Conservation (phyloP, 1,284 basidiomycete species). For the Ceratobasidium sp. region DNA sequence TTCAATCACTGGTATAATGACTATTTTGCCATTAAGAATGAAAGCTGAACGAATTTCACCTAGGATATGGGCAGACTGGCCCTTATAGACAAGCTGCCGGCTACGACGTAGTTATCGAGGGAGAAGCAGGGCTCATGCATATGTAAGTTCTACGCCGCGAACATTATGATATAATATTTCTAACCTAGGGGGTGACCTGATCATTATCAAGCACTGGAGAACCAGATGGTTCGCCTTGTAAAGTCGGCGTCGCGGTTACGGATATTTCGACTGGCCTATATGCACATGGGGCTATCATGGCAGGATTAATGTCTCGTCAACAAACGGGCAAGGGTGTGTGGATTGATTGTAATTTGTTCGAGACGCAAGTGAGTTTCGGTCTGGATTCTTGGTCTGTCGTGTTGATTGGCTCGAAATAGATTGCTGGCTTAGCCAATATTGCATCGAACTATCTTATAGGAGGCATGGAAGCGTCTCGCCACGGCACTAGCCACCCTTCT, state of each 20-base stretch:
- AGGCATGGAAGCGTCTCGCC: slow-evolving; percentile 84
- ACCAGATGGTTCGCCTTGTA: slow-evolving; percentile 85
- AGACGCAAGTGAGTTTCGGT: neutral
- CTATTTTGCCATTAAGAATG: neutral
- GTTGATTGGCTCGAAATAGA: slow-evolving; percentile 59
- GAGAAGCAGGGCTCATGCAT: slow-evolving; percentile 93
- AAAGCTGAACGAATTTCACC: neutral
- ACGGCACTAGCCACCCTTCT: slow-evolving; percentile 92
- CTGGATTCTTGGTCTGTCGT: neutral
- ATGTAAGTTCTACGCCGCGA: slow-evolving; percentile 63
- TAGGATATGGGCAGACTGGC: slow-evolving; percentile 94
- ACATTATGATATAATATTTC: neutral
- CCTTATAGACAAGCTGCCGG: slow-evolving; percentile 86
- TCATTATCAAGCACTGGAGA: slow-evolving; percentile 80
- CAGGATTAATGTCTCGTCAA: slow-evolving; percentile 82
- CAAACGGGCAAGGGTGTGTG: slow-evolving; percentile 89
- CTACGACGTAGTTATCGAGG: slow-evolving; percentile 92
- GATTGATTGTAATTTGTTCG: slow-evolving; percentile 79
- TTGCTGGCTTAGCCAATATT: slow-evolving; percentile 93
- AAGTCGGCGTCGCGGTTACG: slow-evolving; percentile 91
- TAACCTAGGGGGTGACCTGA: too few relatives aligned
- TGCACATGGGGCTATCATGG: slow-evolving; percentile 92
- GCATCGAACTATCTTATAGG: slow-evolving; percentile 93
- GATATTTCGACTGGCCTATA: slow-evolving; percentile 94
- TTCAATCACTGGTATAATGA: slow-evolving; percentile 80